These are phyloP conservation scores for Hypoxylon sp. DNA, from an alignment of 2,329 filamentous ascomycete species.

Conservation along the genomic window DNA sequence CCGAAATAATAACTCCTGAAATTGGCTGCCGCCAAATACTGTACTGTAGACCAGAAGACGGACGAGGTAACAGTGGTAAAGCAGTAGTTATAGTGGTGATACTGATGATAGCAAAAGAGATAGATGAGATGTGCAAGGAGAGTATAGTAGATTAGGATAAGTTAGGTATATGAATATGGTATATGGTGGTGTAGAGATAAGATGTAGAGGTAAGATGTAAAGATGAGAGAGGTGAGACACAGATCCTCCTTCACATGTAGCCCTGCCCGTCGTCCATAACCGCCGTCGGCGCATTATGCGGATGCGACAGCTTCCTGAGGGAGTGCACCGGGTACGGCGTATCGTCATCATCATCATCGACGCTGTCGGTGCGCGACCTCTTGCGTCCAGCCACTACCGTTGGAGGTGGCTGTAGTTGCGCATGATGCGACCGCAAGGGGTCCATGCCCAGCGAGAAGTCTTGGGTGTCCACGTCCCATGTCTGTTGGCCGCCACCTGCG, in stretches of 20 bases:
- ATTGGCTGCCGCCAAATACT: background rate
- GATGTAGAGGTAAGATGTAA: too few relatives aligned
- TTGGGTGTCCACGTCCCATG: slow-evolving; percentile 30
- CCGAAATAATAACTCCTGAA: background rate
- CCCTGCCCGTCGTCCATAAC: slow-evolving; percentile 42
- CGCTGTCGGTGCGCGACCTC: slow-evolving; percentile 51
- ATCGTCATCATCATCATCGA: slow-evolving; percentile 43
- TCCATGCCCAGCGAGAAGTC: slow-evolving; percentile 37
- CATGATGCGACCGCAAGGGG: slow-evolving; percentile 29
- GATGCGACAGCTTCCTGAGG: slow-evolving; percentile 48
- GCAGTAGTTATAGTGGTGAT: background rate
- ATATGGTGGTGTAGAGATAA: too few relatives aligned
- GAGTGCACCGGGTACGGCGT: slow-evolving; percentile 42
- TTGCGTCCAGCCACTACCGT: slow-evolving; percentile 46
- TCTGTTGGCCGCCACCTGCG: slow-evolving; percentile 15
- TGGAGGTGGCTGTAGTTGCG: slow-evolving; percentile 18
- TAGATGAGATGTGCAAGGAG: background rate
- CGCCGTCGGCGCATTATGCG: slow-evolving; percentile 41
- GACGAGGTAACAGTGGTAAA: background rate
- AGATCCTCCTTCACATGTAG: slow-evolving; percentile 26
- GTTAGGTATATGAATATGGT: too few relatives aligned
- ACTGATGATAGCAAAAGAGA: background rate
- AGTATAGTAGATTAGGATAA: background rate
- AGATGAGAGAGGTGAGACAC: background rate
- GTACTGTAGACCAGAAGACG: background rate